phyloP scores from a whole-genome alignment of 352 stramenopile genomes.

The Pythium oligandrum region DNA sequence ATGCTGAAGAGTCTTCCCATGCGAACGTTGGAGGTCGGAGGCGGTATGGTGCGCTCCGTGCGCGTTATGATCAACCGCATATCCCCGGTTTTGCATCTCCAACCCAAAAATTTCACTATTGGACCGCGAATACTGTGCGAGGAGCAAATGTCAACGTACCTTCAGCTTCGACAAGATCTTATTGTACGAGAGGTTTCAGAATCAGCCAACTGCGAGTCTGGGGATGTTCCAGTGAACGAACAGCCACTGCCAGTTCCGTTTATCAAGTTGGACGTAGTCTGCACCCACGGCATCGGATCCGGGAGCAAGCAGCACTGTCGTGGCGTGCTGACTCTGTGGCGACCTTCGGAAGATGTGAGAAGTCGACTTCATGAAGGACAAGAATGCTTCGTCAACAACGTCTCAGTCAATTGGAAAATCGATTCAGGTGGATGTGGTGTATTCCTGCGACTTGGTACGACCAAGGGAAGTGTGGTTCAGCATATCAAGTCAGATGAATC shows the following conservation, averaged over 20 bases:
- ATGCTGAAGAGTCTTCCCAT: conserved; percentile 66
- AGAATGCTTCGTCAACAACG: conserved; percentile 54
- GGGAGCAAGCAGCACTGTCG: conserved; percentile 11
- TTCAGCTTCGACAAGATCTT: conserved; percentile 29
- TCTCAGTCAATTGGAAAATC: conserved; percentile 68
- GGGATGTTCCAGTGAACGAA: conserved; percentile 3
- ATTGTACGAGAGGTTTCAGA: conserved; percentile 2
- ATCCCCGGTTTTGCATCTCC: conserved; percentile 58
- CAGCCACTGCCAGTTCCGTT: conserved; percentile 48
- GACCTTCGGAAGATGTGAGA: conserved; percentile 50
- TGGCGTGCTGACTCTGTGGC: conserved; percentile 62
- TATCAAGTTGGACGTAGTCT: conserved; percentile 63
- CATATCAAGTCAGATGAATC: conserved; percentile 14
- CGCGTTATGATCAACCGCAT: conserved; percentile 42
- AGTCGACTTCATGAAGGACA: conserved; percentile 39
- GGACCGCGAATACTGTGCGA: conserved; percentile 62
- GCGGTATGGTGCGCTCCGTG: conserved; percentile 59
- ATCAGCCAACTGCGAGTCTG: conserved; percentile 3
- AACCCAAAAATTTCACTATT: conserved; percentile 54
- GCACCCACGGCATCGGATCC: conserved; percentile 29
- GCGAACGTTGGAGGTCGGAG: conserved; percentile 49
- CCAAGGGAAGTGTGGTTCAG: conserved; percentile 50
- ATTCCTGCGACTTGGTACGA: conserved; percentile 57
- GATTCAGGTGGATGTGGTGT: conserved; percentile 29
- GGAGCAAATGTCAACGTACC: conserved; percentile 50